Evolutionary conservation across 179 eudicot genomes (phyloP).

Genomic region (Silene vulgaris): DNA sequence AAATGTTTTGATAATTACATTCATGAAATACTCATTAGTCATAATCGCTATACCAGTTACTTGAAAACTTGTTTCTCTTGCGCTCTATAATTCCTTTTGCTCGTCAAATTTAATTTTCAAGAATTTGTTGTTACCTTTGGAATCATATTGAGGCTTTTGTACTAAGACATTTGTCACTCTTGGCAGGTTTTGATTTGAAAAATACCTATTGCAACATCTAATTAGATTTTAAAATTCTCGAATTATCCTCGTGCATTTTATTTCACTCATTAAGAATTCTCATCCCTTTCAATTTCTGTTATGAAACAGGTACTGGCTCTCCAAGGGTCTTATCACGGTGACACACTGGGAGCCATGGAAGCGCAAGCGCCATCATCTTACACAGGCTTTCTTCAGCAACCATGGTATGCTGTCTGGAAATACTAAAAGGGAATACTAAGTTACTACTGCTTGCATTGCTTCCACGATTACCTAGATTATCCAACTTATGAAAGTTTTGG

Average conservation of each 20-base stretch:
- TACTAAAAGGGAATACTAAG: background rate
- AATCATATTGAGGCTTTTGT: background rate
- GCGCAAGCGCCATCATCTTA: constrained; percentile 93
- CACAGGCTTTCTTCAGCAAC: constrained; percentile 94
- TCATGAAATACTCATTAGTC: background rate
- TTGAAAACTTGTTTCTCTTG: background rate
- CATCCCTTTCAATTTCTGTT: constrained; percentile 7
- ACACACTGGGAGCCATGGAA: constrained; percentile 99
- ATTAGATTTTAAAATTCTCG: no score
- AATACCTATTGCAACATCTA: no score
- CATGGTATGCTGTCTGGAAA: constrained; percentile 51
- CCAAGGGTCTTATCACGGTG: constrained; percentile 95
- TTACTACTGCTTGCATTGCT: background rate
- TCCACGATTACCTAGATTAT: background rate
- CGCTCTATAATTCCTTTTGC: background rate
- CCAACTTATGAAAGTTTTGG: no score
- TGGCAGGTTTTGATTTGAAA: no score
- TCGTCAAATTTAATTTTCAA: background rate
- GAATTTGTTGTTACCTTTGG: background rate
- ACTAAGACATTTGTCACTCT: background rate
- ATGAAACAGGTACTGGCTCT: constrained; percentile 73
- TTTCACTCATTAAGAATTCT: background rate
- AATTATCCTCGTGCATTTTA: background rate
- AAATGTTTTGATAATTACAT: background rate
- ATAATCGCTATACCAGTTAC: background rate